Percentiles rank a stretch among this genome's conserved stretches.
These are phyloP conservation scores for Epichloe uncinata DNA, from an alignment of 2,329 filamentous ascomycete genomes.

Conservation along the genomic window DNA sequence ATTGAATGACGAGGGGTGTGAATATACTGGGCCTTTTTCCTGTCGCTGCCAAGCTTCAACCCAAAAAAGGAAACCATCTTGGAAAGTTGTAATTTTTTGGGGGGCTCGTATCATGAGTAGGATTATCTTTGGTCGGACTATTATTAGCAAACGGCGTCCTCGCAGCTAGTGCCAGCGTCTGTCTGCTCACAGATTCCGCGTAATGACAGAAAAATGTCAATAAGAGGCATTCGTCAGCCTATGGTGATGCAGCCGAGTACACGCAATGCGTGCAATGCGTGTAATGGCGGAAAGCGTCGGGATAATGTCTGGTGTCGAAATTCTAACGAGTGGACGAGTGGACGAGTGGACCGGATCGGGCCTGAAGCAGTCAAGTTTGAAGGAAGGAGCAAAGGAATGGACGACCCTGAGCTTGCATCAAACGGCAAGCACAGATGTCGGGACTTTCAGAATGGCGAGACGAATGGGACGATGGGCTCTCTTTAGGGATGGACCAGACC, in stretches of 20 bases:
- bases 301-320: background rate
- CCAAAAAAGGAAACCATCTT: conserved; percentile 48
- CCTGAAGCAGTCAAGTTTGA: background rate
- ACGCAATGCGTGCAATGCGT: no score
- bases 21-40: conserved; percentile 39
- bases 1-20: background rate
- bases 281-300: no score
- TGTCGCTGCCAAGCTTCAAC: conserved; percentile 40
- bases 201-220: background rate
- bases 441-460: no score
- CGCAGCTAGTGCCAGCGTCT: background rate
- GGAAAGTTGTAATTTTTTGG: background rate
- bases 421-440: background rate
- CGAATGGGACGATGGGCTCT: no score
- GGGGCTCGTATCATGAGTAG: background rate
- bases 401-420: background rate
- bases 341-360: background rate
- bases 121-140: background rate
- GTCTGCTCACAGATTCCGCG: background rate
- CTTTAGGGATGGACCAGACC: no score
- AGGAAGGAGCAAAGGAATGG: conserved; percentile 1
- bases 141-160: background rate
- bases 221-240: background rate
- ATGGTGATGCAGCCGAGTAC: background rate
- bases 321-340: background rate